Base-by-base conservation (phyloP, 306 rosid species). In the Corylus americana region DNA sequence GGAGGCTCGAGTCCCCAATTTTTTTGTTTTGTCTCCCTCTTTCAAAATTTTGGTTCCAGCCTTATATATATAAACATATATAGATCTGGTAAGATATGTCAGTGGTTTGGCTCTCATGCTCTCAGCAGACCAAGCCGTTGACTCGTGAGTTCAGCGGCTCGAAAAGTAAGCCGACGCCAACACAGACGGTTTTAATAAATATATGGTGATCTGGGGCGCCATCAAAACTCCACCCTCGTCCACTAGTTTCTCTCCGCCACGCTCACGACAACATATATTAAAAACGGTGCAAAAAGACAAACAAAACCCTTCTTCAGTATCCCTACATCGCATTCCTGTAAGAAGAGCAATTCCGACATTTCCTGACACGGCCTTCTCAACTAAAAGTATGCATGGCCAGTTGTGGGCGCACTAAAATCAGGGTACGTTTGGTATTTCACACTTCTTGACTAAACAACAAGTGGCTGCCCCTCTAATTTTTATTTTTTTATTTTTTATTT, bases 401-500 rank as follows among this genome's bases (percentile, higher is more conserved):
- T 71, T 53, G 45, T 14, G n/a, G 0, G 8, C 11, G 45, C 4
- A 27, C 71, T 51, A 3, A 53, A 1, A 20, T 12, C 22, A 79
- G 87, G 84, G 42, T 20, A 71, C 55, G 72, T 61, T 29, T 25
- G 87, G 53, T 58, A 71, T 66, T 72, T 84, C 66, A 18, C 1
- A 0, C 0, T 0, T 13, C 25, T n/a, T n/a, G 22, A 75, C 20
- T 14, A 31, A 10, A 11, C 6, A 2, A 11, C 11, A 2, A 11
- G 37, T 22, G 13, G 71, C 70, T 50, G 77, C 51, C 55, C 27
- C 39, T 3, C 3, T 0, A 11, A 29, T 31, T 31, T 0, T 29
- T 63, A 25, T 63, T 63, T 11, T 3, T 31, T 3, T 12, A 13
- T 31, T 11, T 3, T 31, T 3, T 12, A 13, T 31, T 6, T 12